These are phyloP conservation scores for Metschnikowia kofuensis DNA, from an alignment of 805 yeast genomes.

Conservation along the genomic window DNA sequence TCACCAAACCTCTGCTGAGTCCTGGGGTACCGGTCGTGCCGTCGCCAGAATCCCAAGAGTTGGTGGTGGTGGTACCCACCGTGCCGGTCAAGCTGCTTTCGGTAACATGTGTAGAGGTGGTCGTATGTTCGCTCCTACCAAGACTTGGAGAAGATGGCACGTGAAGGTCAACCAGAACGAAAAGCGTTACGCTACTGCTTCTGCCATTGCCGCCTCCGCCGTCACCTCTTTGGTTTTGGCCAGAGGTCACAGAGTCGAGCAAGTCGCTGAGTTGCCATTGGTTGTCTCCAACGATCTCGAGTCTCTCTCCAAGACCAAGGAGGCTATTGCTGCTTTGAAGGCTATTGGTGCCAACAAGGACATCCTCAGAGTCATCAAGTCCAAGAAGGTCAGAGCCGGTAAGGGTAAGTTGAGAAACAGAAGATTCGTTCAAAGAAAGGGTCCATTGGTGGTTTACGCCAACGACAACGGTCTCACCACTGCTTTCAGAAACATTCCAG, in stretches of 20 bases:
- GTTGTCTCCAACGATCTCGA: constrained; percentile 93
- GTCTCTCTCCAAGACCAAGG: constrained; percentile 94
- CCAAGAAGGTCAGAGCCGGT: constrained; percentile 99
- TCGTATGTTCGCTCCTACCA: constrained; percentile 99
- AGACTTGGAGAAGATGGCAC: constrained; percentile 99
- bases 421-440: constrained; percentile 99
- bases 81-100: constrained; percentile 99
- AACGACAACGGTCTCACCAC: constrained; percentile 96
- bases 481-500: constrained; percentile 99
- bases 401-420: constrained; percentile 99
- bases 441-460: constrained; percentile 98
- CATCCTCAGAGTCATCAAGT: constrained; percentile 95
- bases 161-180: constrained; percentile 99
- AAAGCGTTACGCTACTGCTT: constrained; percentile 99
- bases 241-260: constrained; percentile 99
- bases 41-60: constrained; percentile 99
- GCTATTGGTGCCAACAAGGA: constrained; percentile 99
- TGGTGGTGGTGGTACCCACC: constrained; percentile 99
- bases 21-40: constrained; percentile 99
- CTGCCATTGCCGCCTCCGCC: constrained; percentile 98
- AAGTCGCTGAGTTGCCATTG: constrained; percentile 96
- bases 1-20: constrained; percentile 99
- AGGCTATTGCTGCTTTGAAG: constrained; percentile 96
- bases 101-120: constrained; percentile 99
- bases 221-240: constrained; percentile 98